Base-by-base conservation (phyloP, 148 eudicot genomes). In the Limonium bicolor region DNA sequence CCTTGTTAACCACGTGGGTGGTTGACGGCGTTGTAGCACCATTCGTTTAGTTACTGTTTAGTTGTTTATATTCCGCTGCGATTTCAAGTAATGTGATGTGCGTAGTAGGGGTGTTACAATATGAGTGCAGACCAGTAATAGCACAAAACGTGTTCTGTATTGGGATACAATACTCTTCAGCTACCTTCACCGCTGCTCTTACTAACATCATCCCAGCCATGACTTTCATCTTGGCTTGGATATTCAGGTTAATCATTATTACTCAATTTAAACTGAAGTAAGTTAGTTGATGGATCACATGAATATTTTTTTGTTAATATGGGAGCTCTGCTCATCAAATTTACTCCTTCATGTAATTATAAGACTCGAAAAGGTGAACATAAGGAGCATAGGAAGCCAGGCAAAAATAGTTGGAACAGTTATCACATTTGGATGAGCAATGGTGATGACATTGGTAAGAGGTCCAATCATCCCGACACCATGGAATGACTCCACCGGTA, bases 401-500 rank as follows among this genome's bases (percentile, higher is more conserved):
- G 97, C 95, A 4, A 88, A 88, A 68, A 48, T 88, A 7, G 30
- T 61, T 2, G 97, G 97, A 46, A 88, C 97, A 2, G 1, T 84
- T 4, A 73, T 75, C 13, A 80, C 94, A 0, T 67, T 88, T 11
- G 79, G 70, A 12, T 94, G 97, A 36, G 97, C 97, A 6, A 88
- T 71, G 69, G 20, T 80, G 3, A 80, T 88, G 97, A 80, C 94
- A 11, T 41, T 84, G 1, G 27, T 77, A 4, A 62, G 51, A 58
- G 92, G 92, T 1, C 67, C 69, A 23, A 20, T 27, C 2, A 33
- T 22, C 24, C 7, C 35, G 3, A 52, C 70, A 2, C 41, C 40
- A 0, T 61, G 66, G 15, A 64, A 56, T 13, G 49, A 24, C 24
- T 7, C 35, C 53, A 43, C 48, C 9, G 42, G 53, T 29, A 40